These are phyloP conservation scores for Penicillium coprophilum DNA, from an alignment of 495 filamentous ascomycete species.

Conservation along the genomic window DNA sequence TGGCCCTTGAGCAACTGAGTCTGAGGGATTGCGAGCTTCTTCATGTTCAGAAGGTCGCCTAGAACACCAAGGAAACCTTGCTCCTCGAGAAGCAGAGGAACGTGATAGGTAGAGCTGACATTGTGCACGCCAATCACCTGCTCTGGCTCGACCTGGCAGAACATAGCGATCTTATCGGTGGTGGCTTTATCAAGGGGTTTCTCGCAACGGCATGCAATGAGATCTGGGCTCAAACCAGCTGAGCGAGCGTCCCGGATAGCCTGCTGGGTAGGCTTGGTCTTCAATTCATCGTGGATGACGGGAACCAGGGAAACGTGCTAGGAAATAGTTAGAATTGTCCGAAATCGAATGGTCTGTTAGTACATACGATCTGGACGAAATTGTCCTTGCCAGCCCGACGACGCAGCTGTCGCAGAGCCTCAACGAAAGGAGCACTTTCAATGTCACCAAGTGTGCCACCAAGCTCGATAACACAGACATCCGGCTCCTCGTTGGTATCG, in stretches of 20 bases:
- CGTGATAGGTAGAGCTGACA: slow-evolving; percentile 85
- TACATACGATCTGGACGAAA: slow-evolving; percentile 76
- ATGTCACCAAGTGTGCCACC: slow-evolving; percentile 86
- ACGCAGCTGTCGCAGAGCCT: slow-evolving; percentile 78
- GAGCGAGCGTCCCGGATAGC: slow-evolving; percentile 80
- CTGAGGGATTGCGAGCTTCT: slow-evolving; percentile 40
- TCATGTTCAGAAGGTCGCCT: slow-evolving; percentile 31
- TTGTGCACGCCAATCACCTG: slow-evolving; percentile 86
- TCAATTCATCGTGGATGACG: slow-evolving; percentile 64
- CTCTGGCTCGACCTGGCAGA: slow-evolving; percentile 75
- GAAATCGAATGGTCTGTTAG: slow-evolving; percentile 46
- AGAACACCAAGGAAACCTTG: slow-evolving; percentile 70
- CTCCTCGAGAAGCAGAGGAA: slow-evolving; percentile 81
- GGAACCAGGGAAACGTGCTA: slow-evolving; percentile 30
- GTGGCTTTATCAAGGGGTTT: slow-evolving; percentile 67
- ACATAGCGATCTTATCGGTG: slow-evolving; percentile 82
- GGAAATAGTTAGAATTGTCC: background rate
- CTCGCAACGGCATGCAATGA: slow-evolving; percentile 93
- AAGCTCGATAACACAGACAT: slow-evolving; percentile 84
- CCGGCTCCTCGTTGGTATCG: slow-evolving; percentile 74
- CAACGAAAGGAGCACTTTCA: slow-evolving; percentile 85
- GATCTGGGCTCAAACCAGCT: slow-evolving; percentile 80
- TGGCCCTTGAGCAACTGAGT: slow-evolving; percentile 46
- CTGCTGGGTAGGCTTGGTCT: slow-evolving; percentile 95
- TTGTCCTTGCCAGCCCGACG: slow-evolving; percentile 71